Conservation (phyloP, 495 filamentous ascomycete species). For the Neurospora sp. region DNA sequence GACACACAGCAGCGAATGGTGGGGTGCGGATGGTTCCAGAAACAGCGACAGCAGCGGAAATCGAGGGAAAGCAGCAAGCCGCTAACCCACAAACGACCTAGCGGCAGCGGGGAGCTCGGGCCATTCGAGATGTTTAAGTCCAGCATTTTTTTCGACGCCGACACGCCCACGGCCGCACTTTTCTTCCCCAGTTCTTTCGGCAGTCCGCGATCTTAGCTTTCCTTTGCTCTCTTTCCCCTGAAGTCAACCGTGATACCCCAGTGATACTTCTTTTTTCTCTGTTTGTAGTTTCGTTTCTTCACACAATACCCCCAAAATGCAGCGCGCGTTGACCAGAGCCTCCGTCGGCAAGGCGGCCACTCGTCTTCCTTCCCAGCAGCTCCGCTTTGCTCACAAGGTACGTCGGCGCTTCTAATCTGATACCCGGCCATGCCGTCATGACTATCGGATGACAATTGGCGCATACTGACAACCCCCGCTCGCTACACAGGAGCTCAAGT, state of each 20-base stretch:
- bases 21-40: constrained; percentile 27
- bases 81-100: constrained; percentile 14
- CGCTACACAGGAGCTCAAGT: constrained; percentile 75
- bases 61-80: constrained; percentile 1
- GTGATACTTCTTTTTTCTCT: constrained; percentile 6
- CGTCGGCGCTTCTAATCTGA: constrained; percentile 13
- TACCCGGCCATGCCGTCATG: neutral
- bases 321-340: constrained; percentile 43
- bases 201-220: constrained; percentile 1
- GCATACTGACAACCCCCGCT: constrained; percentile 1
- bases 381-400: constrained; percentile 93
- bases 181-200: neutral
- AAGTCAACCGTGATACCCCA: constrained; percentile 14
- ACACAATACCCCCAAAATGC: constrained; percentile 26
- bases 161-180: neutral
- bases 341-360: constrained; percentile 50
- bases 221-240: constrained; percentile 1
- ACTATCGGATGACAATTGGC: constrained; percentile 5
- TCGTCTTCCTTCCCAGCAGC: constrained; percentile 63
- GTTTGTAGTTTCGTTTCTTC: constrained; percentile 5
- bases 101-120: constrained; percentile 20
- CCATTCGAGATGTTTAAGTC: constrained; percentile 15
- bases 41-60: constrained; percentile 8
- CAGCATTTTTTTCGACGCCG: constrained; percentile 18
- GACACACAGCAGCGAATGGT: neutral